Evolutionary conservation across 1,284 basidiomycete genomes (phyloP), one percentile per base, ranked within the genome.

Genomic region (Puccinia triticina): DNA sequence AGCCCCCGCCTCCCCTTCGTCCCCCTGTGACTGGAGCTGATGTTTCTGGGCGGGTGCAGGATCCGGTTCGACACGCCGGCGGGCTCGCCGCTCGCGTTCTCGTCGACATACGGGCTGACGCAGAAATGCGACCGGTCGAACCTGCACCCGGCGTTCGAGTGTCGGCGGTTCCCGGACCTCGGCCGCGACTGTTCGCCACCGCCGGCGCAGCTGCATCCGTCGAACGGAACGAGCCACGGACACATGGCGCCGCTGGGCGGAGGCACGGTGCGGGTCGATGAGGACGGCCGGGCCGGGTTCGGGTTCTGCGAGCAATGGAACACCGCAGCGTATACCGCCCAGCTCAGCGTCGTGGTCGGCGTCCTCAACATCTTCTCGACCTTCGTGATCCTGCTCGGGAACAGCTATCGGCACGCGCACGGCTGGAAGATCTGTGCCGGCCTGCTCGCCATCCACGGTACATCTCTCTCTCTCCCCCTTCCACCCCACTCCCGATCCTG

Each of bases 351-450:
- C 40, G 50, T 81, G 29, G 74, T 81, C 43, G 71, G 57, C 21
- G 21, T 81, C 69, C 73, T 81, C 26, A 72, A 69, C 14, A 11
- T 81, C 40, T 72, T 81, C 26, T 73, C 67, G 11, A 74, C 69
- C 5, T 81, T 81, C 48, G 34, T 73, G 12, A 71, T 81, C 69
- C 43, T 80, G 10, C 34, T 79, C 46, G 77, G 77, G 0, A 79
- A 79, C 50, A 32, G 40, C 10, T 53, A 79, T 55, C 61, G 77
- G 16, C 61, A 79, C 32, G 64, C 53, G 11, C 43, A 67, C 43
- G 77, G 77, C n/a, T 79, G 77, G 77, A 79, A 79, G 53, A 57
- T 79, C 37, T 79, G 77, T 71, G 77, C 46, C 16, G 77, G 77
- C 10, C 26, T 79, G 26, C 21, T 43, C 18, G 29, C 29, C 37